These are phyloP conservation scores for Macaranga tanarius DNA, from an alignment of 441 rosid species.

Conservation along the genomic window DNA sequence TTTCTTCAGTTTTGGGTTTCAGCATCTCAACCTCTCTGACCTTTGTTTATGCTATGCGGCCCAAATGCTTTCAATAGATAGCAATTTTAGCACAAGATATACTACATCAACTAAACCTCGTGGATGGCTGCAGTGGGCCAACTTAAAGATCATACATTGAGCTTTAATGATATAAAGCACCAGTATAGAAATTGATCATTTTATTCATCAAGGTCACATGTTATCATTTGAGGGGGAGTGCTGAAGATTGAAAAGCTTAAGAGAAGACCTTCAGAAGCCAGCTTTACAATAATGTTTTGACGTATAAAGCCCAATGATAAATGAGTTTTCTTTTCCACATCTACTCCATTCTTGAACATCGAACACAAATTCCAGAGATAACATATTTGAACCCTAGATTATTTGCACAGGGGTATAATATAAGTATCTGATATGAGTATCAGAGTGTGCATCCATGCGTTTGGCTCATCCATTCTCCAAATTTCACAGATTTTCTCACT, in stretches of 20 bases:
- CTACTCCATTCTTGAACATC: neutral
- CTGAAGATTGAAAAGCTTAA: neutral
- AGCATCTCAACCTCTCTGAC: neutral
- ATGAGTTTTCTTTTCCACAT: neutral
- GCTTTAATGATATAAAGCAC: neutral
- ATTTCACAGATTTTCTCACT: neutral
- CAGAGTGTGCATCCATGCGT: neutral
- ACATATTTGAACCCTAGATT: neutral
- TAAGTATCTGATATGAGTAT: neutral
- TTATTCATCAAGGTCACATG: neutral
- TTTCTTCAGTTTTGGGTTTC: neutral
- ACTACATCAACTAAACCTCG: neutral
- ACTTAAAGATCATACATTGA: constrained; percentile 9
- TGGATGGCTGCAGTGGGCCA: neutral
- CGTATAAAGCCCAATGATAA: neutral
- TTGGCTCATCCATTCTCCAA: neutral
- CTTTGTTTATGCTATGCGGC: neutral
- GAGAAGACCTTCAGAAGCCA: neutral
- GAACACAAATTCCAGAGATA: neutral
- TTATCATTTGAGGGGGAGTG: neutral
- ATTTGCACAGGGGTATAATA: too few species aligned
- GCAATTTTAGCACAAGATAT: neutral
- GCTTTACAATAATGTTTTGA: neutral
- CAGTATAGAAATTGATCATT: neutral
- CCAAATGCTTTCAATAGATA: neutral